Conservation (phyloP, 805 yeast species). For the Starmerella khaoyaiensis region DNA sequence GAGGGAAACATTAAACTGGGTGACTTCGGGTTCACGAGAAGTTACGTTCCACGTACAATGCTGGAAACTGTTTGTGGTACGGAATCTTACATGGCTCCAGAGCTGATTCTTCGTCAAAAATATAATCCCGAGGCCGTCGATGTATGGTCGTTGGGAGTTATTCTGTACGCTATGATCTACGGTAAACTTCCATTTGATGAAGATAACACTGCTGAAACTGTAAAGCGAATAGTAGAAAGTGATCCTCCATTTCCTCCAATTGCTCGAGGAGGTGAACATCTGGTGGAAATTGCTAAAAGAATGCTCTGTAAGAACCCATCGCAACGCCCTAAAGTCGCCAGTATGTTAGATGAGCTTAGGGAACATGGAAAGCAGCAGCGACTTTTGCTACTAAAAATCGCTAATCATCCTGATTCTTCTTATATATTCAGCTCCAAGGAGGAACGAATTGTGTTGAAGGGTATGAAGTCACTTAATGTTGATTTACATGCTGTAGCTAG, state of each 20-base stretch:
- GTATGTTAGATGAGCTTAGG: slow-evolving; percentile 39
- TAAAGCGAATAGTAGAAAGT: slow-evolving; percentile 44
- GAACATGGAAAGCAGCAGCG: slow-evolving; percentile 35
- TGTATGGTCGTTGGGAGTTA: slow-evolving; percentile 86
- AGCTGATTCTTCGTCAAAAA: slow-evolving; percentile 50
- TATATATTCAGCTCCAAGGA: slow-evolving; percentile 31
- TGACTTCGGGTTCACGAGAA: slow-evolving; percentile 92
- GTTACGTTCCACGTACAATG: slow-evolving; percentile 41
- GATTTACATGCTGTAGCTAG: slow-evolving; percentile 19
- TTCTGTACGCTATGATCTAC: slow-evolving; percentile 66
- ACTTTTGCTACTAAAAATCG: slow-evolving; percentile 24
- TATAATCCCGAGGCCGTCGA: slow-evolving; percentile 72
- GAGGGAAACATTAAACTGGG: slow-evolving; percentile 71
- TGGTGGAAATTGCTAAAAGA: slow-evolving; percentile 37
- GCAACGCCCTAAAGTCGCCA: slow-evolving; percentile 43
- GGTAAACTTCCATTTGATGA: slow-evolving; percentile 92
- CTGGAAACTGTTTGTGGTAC: slow-evolving; percentile 88
- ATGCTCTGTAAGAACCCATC: slow-evolving; percentile 56
- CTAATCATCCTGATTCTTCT: slow-evolving; percentile 26
- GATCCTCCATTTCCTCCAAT: slow-evolving; percentile 44
- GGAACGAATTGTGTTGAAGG: slow-evolving; percentile 21
- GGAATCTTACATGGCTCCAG: slow-evolving; percentile 94
- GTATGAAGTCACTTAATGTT: slow-evolving; percentile 19
- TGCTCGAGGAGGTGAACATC: slow-evolving; percentile 30
- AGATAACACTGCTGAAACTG: slow-evolving; percentile 51